These are phyloP conservation scores for Russula earlei DNA, from an alignment of 768 basidiomycete species.

Conservation along the genomic window DNA sequence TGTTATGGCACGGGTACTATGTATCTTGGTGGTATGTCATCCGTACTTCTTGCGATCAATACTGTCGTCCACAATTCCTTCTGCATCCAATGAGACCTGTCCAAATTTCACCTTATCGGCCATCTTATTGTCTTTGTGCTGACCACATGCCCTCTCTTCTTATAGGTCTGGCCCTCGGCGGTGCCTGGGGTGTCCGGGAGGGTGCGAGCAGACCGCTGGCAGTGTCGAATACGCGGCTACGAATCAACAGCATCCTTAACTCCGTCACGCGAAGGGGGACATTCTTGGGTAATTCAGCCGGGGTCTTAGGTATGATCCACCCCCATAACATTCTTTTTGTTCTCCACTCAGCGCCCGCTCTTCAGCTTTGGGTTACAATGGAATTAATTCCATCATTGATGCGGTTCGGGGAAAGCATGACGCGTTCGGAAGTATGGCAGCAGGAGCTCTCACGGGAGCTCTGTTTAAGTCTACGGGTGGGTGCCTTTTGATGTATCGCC, in stretches of 20 bases:
- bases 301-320: constrained; percentile 78
- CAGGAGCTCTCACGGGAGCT: constrained; percentile 83
- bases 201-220: constrained; percentile 82
- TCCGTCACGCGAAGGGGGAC: constrained; percentile 94
- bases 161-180: constrained; percentile 89
- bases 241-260: constrained; percentile 96
- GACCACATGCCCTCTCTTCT: constrained; percentile 65
- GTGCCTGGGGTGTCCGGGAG: constrained; percentile 92
- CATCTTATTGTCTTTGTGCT: constrained; percentile 65
- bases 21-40: constrained; percentile 86
- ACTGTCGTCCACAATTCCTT: constrained; percentile 23
- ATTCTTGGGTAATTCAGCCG: constrained; percentile 97
- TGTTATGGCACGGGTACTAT: constrained; percentile 99
- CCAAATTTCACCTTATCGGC: constrained; percentile 22
- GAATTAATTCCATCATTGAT: constrained; percentile 91
- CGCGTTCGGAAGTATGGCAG: constrained; percentile 81
- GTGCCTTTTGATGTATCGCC: constrained; percentile 28
- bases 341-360: constrained; percentile 31
- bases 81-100: constrained; percentile 51
- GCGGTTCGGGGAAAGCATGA: constrained; percentile 86
- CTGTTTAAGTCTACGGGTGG: constrained; percentile 91
- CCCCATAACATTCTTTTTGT: constrained; percentile 29
- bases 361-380: constrained; percentile 91
- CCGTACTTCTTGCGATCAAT: constrained; percentile 19
- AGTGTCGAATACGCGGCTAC: constrained; percentile 74